Conservation (phyloP, 352 stramenopile genomes). For the Pythium brachiatum region DNA sequence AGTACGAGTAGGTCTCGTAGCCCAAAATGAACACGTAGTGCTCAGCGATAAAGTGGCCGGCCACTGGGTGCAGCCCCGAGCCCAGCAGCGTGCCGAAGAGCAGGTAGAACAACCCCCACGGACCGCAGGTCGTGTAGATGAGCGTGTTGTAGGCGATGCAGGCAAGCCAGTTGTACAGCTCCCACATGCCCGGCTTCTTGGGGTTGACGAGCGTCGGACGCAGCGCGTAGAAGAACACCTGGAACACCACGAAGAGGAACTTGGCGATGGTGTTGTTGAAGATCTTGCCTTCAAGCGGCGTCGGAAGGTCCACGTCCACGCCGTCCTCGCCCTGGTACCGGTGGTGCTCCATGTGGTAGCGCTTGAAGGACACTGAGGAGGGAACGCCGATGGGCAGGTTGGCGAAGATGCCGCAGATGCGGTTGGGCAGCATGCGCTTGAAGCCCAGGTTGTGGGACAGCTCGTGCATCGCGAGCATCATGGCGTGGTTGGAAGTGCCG, state of each 20-base stretch:
- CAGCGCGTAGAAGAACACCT: slow-evolving; percentile 93
- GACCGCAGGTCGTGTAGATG: slow-evolving; percentile 82
- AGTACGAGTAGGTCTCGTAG: slow-evolving; percentile 98
- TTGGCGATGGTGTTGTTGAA: slow-evolving; percentile 89
- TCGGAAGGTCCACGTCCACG: slow-evolving; percentile 95
- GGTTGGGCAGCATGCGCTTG: slow-evolving; percentile 89
- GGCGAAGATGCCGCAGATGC: slow-evolving; percentile 88
- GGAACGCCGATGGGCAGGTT: slow-evolving; percentile 94
- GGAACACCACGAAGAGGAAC: slow-evolving; percentile 91
- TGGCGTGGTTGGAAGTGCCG: slow-evolving; percentile 92
- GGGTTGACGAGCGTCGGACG: slow-evolving; percentile 92
- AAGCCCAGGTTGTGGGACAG: slow-evolving; percentile 95
- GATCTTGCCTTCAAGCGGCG: slow-evolving; percentile 85
- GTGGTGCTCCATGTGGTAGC: slow-evolving; percentile 98
- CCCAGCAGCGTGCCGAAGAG: slow-evolving; percentile 90
- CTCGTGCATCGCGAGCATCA: slow-evolving; percentile 97
- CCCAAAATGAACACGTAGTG: slow-evolving; percentile 95
- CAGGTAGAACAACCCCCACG: slow-evolving; percentile 89
- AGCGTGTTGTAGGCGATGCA: slow-evolving; percentile 83
- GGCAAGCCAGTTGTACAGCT: slow-evolving; percentile 85
- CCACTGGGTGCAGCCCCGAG: slow-evolving; percentile 93
- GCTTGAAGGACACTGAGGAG: slow-evolving; percentile 92
- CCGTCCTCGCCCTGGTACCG: slow-evolving; percentile 93
- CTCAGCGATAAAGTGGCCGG: slow-evolving; percentile 97
- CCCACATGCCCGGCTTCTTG: slow-evolving; percentile 81